phyloP scores from a whole-genome alignment of 768 basidiomycete species.

The Phanerodontia chrysosporium region DNA sequence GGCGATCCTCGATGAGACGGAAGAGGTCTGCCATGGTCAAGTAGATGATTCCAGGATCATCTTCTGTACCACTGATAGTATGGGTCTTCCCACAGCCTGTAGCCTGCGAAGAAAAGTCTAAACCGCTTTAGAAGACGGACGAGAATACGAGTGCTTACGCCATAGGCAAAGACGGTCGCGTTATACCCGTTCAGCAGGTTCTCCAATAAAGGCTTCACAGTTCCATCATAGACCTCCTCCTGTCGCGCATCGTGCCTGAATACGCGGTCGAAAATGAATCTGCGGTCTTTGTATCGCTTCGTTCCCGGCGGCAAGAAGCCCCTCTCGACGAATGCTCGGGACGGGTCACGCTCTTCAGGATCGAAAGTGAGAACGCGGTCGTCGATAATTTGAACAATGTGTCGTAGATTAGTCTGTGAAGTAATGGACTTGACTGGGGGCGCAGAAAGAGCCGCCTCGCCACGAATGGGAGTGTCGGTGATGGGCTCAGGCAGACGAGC shows the following conservation, averaged over 20 bases:
- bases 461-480: constrained; percentile 66
- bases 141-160: constrained; percentile 51
- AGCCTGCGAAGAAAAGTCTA: constrained; percentile 52
- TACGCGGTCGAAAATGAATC: constrained; percentile 96
- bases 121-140: constrained; percentile 1
- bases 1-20: constrained; percentile 83
- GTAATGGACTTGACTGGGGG: constrained; percentile 46
- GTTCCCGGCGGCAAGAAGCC: constrained; percentile 84
- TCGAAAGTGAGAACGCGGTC: constrained; percentile 96
- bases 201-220: constrained; percentile 78
- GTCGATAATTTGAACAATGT: constrained; percentile 87
- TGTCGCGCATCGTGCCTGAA: constrained; percentile 80
- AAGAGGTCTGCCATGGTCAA: constrained; percentile 97
- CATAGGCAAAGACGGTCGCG: constrained; percentile 97
- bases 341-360: constrained; percentile 84
- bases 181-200: constrained; percentile 93
- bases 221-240: constrained; percentile 82
- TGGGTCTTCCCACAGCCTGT: constrained; percentile 99
- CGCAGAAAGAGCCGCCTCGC: constrained; percentile 83
- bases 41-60: constrained; percentile 91
- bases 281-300: constrained; percentile 92
- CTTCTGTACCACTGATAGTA: constrained; percentile 90
- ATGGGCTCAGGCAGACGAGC: constrained; percentile 75
- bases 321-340: constrained; percentile 76
- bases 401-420: constrained; percentile 56